Base-by-base conservation (phyloP, 2,329 filamentous ascomycete species). In the Colletotrichum horii region DNA sequence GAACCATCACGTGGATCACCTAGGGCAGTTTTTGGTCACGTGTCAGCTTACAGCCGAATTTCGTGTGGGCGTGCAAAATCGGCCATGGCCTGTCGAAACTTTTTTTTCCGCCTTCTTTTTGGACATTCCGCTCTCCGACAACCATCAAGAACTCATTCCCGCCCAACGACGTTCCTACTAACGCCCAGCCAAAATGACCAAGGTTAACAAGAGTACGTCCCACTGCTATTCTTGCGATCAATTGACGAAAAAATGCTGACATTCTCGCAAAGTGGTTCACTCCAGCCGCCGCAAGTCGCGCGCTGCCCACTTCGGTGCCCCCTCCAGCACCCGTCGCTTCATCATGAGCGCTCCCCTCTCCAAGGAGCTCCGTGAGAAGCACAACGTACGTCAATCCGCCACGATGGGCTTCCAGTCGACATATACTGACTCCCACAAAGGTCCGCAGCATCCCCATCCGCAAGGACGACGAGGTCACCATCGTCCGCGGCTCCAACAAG, bases 361-460 rank as follows among this genome's bases (percentile, higher is more conserved):
- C 91, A 98, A 98, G 92, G 97, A 99, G 91, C 93, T 99, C 87
- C 94, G 96, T 86, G 96, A 98, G 90, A 97, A 99, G 93, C 95
- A 99, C 94, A 98, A 98, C 89, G 97, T 98, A 92, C 81, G 94
- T 86, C 73, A 38, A 62, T 6, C 24, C 19, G 43, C 64, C 14
- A 15, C 19, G 2, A 12, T 67, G 36, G 26, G 2, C n/a, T 8
- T 8, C 9, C 12, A 9, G 70, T 7, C n/a, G 16, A 5, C 22
- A 61, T 64, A 62, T 6, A 9, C 71, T 68, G 36, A 75, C 32
- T 4, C 11, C 52, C n/a, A 19, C 26, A 76, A 80, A 97, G 95
- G 95, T 98, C 88, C 95, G 95, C 91, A 93, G 93, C 88, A 98
- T 98, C 87, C 97, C 96, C 86, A 93, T 98, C 91, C 95, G 96